These are phyloP conservation scores for Mediolabrus comicus DNA, from an alignment of 108 stramenopile genomes.

Conservation along the genomic window DNA sequence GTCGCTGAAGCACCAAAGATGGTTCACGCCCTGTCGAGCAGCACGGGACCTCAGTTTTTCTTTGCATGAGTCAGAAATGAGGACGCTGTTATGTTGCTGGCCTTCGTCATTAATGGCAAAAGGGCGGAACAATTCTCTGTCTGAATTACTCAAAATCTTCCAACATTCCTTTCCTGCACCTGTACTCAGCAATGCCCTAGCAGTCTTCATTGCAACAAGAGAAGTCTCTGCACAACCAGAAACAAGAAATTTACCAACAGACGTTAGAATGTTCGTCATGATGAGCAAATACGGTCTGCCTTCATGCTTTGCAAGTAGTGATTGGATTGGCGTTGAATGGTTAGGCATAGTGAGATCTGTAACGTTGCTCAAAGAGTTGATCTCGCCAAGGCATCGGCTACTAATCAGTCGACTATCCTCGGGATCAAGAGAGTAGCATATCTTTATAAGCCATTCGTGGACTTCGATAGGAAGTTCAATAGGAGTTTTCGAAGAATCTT, in stretches of 20 bases:
- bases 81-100: slow-evolving; percentile 18
- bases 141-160: slow-evolving; percentile 24
- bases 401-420: slow-evolving; percentile 42
- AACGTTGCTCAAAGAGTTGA: slow-evolving; percentile 13
- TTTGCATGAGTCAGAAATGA: slow-evolving; percentile 24
- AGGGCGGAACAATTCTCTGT: slow-evolving; percentile 22
- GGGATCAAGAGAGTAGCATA: slow-evolving; percentile 37
- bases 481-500: not conserved
- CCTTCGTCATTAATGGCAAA: slow-evolving; percentile 19
- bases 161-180: slow-evolving; percentile 43
- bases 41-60: slow-evolving; percentile 18
- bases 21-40: not conserved
- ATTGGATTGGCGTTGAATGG: slow-evolving; percentile 13
- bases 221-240: slow-evolving; percentile 45
- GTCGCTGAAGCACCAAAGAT: slow-evolving; percentile 73
- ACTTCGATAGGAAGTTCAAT: not conserved
- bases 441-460: slow-evolving; percentile 8
- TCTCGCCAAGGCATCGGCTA: slow-evolving; percentile 50
- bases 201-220: slow-evolving; percentile 55
- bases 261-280: slow-evolving; percentile 25
- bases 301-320: not conserved
- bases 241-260: slow-evolving; percentile 40
- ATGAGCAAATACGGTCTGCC: slow-evolving; percentile 12
- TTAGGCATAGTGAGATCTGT: not conserved
- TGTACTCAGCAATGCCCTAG: slow-evolving; percentile 48